Evolutionary conservation across 2,329 filamentous ascomycete genomes (phyloP), one percentile per base, ranked within the genome.

Genomic region (Aureobasidium leucospermi): DNA sequence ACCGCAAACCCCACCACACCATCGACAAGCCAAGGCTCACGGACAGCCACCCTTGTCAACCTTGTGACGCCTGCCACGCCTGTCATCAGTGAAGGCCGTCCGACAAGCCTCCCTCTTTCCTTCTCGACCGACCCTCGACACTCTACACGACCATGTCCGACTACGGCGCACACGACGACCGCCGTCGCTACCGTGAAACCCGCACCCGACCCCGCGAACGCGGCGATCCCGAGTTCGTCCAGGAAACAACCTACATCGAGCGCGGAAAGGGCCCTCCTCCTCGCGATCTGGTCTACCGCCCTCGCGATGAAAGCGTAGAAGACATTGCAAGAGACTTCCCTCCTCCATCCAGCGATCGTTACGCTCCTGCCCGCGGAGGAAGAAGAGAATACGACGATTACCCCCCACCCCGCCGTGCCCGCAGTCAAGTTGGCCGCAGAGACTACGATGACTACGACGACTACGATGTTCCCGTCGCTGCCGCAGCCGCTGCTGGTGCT

Each of bases 261-360:
- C 73, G 74, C 57, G 74, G 74, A 63, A 75, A 74, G 58, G 72
- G 70, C 62, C 69, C 72, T 13, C 70, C 73, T 41, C 73, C 74
- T 36, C 74, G 75, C 58, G 78, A 79, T 63, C 74, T 80, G 57
- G 77, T 78, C 68, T 79, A 76, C 68, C 77, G 78, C 60, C 73
- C 77, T 52, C 85, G 87, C 64, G 86, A 92, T 70, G 87, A 90
- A 68, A 91, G 87, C 72, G 85, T 95, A 69, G 92, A 96, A 75
- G 89, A 95, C 74, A 85, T 95, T 62, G 84, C 85, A 64, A 85
- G 90, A 65, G 89, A 95, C 66, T 96, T 95, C 68, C 89, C 89
- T 34, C 89, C 90, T 6, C 87, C 86, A 6, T 85, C 68, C 69
- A 61, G 51, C 43, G 66, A 66, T 58, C 65, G 63, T 13, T 63